A percentile compares a stretch with the other conserved stretches of the same genome.
These are phyloP conservation scores for Ilyonectria mors-panacis DNA, from an alignment of 2,329 filamentous ascomycete genomes.

Conservation along the genomic window DNA sequence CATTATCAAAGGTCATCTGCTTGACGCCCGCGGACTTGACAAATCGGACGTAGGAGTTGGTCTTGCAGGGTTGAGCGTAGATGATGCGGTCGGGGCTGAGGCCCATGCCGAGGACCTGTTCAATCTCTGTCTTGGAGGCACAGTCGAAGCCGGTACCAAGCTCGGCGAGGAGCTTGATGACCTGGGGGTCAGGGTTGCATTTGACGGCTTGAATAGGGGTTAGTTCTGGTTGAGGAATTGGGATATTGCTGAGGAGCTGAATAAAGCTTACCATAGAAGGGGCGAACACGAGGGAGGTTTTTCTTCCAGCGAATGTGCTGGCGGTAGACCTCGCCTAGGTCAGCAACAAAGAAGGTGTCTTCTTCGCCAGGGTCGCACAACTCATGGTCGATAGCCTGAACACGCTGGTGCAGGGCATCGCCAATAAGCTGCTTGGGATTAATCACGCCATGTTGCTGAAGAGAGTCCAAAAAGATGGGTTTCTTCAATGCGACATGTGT, in stretches of 20 bases:
- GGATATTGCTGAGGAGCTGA: not conserved
- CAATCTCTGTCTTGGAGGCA: constrained; percentile 97
- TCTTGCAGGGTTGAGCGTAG: constrained; percentile 99
- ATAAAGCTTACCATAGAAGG: constrained; percentile 85
- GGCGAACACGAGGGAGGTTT: constrained; percentile 92
- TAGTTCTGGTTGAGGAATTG: constrained; percentile 7
- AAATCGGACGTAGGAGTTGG: constrained; percentile 95
- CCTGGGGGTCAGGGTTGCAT: constrained; percentile 94
- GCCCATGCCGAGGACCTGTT: constrained; percentile 87
- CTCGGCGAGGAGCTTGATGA: constrained; percentile 88
- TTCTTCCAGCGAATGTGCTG: constrained; percentile 99
- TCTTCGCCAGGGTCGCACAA: constrained; percentile 92
- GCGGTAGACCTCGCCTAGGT: constrained; percentile 98
- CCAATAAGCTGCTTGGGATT: constrained; percentile 86
- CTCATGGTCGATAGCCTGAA: constrained; percentile 88
- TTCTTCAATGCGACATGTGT: constrained; percentile 64
- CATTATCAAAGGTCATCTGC: constrained; percentile 99
- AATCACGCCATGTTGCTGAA: constrained; percentile 59
- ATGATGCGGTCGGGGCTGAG: constrained; percentile 93
- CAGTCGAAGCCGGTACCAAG: constrained; percentile 98
- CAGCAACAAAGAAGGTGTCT: constrained; percentile 98
- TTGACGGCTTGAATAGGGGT: constrained; percentile 83
- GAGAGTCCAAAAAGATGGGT: constrained; percentile 55
- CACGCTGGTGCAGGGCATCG: constrained; percentile 87
- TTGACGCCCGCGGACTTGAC: constrained; percentile 88